Percentiles rank a stretch among this genome's conserved stretches.
phyloP scores from a whole-genome alignment of 2,329 filamentous ascomycete species.

The Metarhizium anisopliae region DNA sequence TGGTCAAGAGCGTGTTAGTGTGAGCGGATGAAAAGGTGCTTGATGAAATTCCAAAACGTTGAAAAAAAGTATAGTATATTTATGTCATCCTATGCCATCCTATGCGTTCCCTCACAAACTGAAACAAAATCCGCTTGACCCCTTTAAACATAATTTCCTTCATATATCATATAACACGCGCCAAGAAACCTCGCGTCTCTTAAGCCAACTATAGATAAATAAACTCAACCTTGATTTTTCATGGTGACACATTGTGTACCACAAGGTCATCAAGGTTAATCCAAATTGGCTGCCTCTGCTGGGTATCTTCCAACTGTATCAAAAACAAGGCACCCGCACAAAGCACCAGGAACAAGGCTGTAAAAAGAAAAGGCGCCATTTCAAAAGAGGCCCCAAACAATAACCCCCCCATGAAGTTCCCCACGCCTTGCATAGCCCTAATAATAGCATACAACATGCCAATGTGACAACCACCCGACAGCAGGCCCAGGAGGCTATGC shows the following conservation, averaged over 20 bases:
- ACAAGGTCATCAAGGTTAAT: not conserved
- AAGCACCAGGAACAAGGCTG: not conserved
- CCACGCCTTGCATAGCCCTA: not conserved
- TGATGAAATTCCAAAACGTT: too few species aligned
- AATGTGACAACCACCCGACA: not conserved
- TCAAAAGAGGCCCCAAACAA: not conserved
- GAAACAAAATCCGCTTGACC: too few species aligned
- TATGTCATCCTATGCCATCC: too few species aligned
- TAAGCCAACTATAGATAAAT: too few species aligned
- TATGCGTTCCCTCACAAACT: too few species aligned
- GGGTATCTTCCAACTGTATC: not conserved
- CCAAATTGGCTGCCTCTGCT: not conserved
- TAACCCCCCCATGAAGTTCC: not conserved
- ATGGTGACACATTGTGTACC: not conserved
- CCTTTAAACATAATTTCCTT: too few species aligned
- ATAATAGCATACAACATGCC: not conserved
- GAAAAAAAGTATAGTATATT: too few species aligned
- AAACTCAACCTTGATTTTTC: too few species aligned
- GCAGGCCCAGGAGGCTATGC: not conserved
- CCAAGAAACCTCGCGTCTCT: too few species aligned
- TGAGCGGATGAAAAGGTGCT: too few species aligned
- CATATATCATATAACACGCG: too few species aligned
- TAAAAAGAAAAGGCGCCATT: not conserved
- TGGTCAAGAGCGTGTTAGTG: too few species aligned
- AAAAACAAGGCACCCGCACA: not conserved